Conservation (phyloP, 2,329 filamentous ascomycete genomes). For the Penicillium rolfsii region DNA sequence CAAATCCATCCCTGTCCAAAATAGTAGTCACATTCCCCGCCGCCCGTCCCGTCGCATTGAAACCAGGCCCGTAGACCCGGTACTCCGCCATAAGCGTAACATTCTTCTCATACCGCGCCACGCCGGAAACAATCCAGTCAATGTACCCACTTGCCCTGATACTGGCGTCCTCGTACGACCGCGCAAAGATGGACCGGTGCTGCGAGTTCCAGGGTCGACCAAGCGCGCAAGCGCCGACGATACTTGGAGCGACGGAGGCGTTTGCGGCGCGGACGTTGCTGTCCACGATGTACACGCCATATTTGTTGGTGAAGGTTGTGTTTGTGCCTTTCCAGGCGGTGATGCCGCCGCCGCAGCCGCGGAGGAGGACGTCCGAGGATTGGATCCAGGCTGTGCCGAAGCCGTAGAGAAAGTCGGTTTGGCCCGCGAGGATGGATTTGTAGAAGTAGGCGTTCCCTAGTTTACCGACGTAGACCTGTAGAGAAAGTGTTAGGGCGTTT, state of each 20-base stretch:
- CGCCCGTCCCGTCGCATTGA: slow-evolving; percentile 53
- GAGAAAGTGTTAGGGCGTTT: not conserved
- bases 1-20: slow-evolving; percentile 47
- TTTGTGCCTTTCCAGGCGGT: slow-evolving; percentile 71
- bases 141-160: slow-evolving; percentile 61
- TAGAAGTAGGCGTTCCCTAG: slow-evolving; percentile 68
- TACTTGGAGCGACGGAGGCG: slow-evolving; percentile 41
- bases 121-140: slow-evolving; percentile 50
- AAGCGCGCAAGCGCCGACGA: slow-evolving; percentile 57
- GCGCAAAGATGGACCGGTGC: slow-evolving; percentile 61
- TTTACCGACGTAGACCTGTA: slow-evolving; percentile 64
- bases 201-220: slow-evolving; percentile 66
- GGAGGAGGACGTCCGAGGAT: slow-evolving; percentile 57
- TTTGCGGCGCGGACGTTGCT: slow-evolving; percentile 61
- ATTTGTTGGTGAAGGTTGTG: slow-evolving; percentile 68
- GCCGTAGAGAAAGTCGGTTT: slow-evolving; percentile 71
- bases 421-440: slow-evolving; percentile 62
- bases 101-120: slow-evolving; percentile 39
- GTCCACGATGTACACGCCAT: slow-evolving; percentile 66
- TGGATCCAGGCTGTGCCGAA: slow-evolving; percentile 68
- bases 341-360: slow-evolving; percentile 67
- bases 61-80: slow-evolving; percentile 57
- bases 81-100: slow-evolving; percentile 63
- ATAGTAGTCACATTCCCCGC: slow-evolving; percentile 51
- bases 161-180: slow-evolving; percentile 59